Base-by-base conservation (phyloP, 495 filamentous ascomycete genomes). In the Clohesyomyces aquaticus region DNA sequence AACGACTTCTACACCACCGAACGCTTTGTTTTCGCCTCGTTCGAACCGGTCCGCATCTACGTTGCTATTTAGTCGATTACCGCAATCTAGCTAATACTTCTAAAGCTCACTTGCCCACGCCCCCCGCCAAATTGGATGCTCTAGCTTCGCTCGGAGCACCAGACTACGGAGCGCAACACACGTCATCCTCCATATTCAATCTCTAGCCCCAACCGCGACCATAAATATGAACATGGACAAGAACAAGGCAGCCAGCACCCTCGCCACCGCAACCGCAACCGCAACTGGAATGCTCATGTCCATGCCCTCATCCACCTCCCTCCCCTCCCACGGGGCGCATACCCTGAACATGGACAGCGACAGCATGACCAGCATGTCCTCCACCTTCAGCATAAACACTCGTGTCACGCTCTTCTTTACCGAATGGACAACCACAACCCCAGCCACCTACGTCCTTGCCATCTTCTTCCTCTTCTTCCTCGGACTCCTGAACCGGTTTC, bases 391-490 rank as follows among this genome's bases (percentile, higher is more conserved):
- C 4, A 45, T 35, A 11, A 23, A 53, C 26, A 61, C 59, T 1
- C 8, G 32, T 16, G 59, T 61, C 14, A 61, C 59, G 10, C 59
- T 61, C 29, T 61, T 42, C 10, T 61, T 61, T 38, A 55, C 48
- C 27, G 16, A 54, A 19, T 61, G 59, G 59, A 61, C 49, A 4
- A 61, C 48, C 1, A 46, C 59, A 11, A 61, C 59, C 4, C 59
- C 48, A 10, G 48, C 32, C 3, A 26, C 59, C 2, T 61, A 61
- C 59, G n/a, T 46, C 19, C 43, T 61, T 21, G 54, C 59, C 18
- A 27, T 61, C 22, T 22, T 61, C 18, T 61, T 61, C 48, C 59
- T 61, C 38, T 61, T 61, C 23, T 18, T n/a, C 35, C 59, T 61
- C 23, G 59, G 59, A 1, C 19, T 61, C 2, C 41, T 54, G 3